Conservation (phyloP, 345 rosid species). For the Gossypium stocksii region DNA sequence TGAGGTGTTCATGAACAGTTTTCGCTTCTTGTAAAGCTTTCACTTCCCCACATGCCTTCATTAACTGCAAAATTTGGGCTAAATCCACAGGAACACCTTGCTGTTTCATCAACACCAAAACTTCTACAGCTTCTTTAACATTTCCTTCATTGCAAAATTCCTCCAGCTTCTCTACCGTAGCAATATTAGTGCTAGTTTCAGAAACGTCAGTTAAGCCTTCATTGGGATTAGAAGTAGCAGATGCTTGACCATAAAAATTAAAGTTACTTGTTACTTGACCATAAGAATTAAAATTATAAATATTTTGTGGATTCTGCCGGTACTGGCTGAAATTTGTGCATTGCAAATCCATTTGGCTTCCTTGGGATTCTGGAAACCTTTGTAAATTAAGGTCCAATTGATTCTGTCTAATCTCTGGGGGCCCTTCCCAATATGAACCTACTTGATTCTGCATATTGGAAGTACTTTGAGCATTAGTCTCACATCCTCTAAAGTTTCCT, state of each 20-base stretch:
- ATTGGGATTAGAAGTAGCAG: neutral
- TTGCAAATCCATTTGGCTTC: slow-evolving; percentile 9
- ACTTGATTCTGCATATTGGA: slow-evolving; percentile 9
- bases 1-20: slow-evolving; percentile 43
- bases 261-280: neutral
- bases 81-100: slow-evolving; percentile 43
- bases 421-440: slow-evolving; percentile 1
- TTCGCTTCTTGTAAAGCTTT: slow-evolving; percentile 61
- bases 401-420: neutral
- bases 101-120: slow-evolving; percentile 39
- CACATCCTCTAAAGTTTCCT: slow-evolving; percentile 3
- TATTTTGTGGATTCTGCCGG: neutral
- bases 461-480: neutral
- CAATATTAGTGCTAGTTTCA: slow-evolving; percentile 20
- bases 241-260: slow-evolving; percentile 3
- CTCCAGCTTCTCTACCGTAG: slow-evolving; percentile 43
- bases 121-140: slow-evolving; percentile 52
- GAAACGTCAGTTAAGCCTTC: slow-evolving; percentile 16
- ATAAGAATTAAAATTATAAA: neutral
- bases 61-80: slow-evolving; percentile 38
- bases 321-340: neutral
- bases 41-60: slow-evolving; percentile 56
- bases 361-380: slow-evolving; percentile 15
- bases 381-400: slow-evolving; percentile 12
- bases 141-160: slow-evolving; percentile 48